Conservation (phyloP, 768 basidiomycete genomes). For the Xerocomus spinulosus region DNA sequence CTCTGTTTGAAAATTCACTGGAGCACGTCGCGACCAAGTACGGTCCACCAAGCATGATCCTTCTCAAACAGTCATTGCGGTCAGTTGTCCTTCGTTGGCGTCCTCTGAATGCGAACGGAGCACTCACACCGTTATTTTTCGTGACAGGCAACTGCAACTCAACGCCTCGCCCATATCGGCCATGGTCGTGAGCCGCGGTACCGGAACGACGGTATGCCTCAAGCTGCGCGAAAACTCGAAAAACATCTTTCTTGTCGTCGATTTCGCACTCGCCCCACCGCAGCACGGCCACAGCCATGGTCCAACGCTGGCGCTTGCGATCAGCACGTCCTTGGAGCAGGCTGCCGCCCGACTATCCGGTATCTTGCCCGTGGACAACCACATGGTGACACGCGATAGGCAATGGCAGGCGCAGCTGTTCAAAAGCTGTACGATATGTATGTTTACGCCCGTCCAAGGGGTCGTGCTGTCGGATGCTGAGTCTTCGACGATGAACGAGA, state of each 20-base stretch:
- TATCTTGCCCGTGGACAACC: slow-evolving; percentile 44
- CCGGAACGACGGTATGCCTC: slow-evolving; percentile 54
- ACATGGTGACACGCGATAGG: slow-evolving; percentile 38
- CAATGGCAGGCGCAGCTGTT: slow-evolving; percentile 65
- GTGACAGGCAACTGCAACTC: slow-evolving; percentile 24
- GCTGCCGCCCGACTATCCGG: slow-evolving; percentile 44
- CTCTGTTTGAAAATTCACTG: slow-evolving; percentile 43
- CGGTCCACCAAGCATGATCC: slow-evolving; percentile 32
- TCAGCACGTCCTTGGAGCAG: slow-evolving; percentile 44
- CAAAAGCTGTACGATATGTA: slow-evolving; percentile 52
- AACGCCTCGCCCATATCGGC: slow-evolving; percentile 19
- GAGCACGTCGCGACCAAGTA: slow-evolving; percentile 34
- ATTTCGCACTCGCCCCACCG: slow-evolving; percentile 47
- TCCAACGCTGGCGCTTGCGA: slow-evolving; percentile 47
- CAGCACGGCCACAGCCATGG: slow-evolving; percentile 30
- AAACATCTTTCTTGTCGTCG: slow-evolving; percentile 54
- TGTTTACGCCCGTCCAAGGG: slow-evolving; percentile 38
- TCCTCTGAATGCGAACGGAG: background rate
- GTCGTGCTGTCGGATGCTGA: slow-evolving; percentile 16
- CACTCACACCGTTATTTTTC: background rate
- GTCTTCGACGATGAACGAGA: slow-evolving; percentile 40
- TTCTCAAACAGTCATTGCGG: slow-evolving; percentile 31
- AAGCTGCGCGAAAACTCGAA: slow-evolving; percentile 23
- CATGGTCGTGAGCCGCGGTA: slow-evolving; percentile 56
- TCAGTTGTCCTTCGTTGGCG: slow-evolving; percentile 4